Base-by-base conservation (phyloP, 495 filamentous ascomycete species). In the Polyplosphaeria fusca region DNA sequence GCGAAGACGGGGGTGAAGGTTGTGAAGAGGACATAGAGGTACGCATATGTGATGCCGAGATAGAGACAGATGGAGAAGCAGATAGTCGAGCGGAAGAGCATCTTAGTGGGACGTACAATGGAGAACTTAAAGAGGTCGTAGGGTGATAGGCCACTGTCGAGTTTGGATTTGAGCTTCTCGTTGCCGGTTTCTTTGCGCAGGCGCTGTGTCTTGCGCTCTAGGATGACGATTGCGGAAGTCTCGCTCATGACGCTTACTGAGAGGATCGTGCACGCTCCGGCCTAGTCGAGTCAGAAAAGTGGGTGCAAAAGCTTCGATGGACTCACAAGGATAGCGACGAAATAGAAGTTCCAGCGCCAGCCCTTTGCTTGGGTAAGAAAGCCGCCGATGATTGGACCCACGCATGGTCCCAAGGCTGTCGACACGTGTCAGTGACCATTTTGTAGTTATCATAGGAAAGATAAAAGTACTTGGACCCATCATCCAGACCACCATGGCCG, bases 11-110 rank as follows among this genome's bases (percentile, higher is more conserved):
- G 61, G 1, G 83, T 79, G 68, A 88, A 82, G n/a, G 85, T 86
- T 20, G 84, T 85, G 73, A 89, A 86, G 48, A 93, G 78, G 57
- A 95, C 81, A 70, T 93, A 95, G 12, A 92, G 70, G 23, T 88
- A 84, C 11, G 87, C 84, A 65, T 90, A 91, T 9, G 83, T 73
- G 53, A 89, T 81, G 37, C 86, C 82, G 72, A 91, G 82, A 68
- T 91, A 92, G 3, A 88, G 58, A 13, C 82, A 84, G 16, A 86
- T 77, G 26, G 85, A 67, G 59, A 84, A 76, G 35, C 83, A 80
- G 55, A 89, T 86, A 9, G 84, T 81, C 16, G 68, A 82, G 52
- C 71, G 70, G 20, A 76, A 51, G 5, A 84, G 70, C 68, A 83
- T 71, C 58, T 76, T 79, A 4, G 72, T 45, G 0, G 82, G 82